Conservation (phyloP, 306 rosid genomes). For the Comarum palustre region DNA sequence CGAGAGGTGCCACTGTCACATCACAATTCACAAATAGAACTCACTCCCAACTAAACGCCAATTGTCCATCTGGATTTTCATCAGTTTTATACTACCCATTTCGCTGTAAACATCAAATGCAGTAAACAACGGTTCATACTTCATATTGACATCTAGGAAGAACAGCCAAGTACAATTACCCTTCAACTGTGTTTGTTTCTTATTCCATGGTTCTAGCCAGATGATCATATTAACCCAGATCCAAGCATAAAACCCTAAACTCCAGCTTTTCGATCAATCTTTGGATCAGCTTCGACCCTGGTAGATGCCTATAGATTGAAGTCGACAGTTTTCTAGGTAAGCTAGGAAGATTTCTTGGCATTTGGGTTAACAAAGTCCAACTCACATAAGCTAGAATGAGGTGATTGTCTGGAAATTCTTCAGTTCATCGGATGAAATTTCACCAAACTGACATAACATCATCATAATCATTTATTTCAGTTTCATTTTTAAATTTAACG, state of each 20-base stretch:
- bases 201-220: not conserved
- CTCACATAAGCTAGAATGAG: not conserved
- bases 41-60: not conserved
- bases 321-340: not conserved
- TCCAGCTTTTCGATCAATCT: not conserved
- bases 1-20: not conserved
- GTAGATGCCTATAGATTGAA: not conserved
- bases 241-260: not conserved
- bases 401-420: too few relatives aligned
- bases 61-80: not conserved
- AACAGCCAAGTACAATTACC: not conserved
- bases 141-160: not conserved
- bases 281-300: not conserved
- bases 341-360: not conserved
- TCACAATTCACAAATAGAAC: not conserved
- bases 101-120: not conserved
- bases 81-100: not conserved
- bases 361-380: not conserved
- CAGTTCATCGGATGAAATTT: too few relatives aligned
- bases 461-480: too few relatives aligned
- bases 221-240: not conserved
- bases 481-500: too few relatives aligned
- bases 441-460: too few relatives aligned
- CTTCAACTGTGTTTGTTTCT: not conserved
- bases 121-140: not conserved